Evolutionary conservation across 495 filamentous ascomycete genomes (phyloP).

Genomic region (Tuber magnatum): DNA sequence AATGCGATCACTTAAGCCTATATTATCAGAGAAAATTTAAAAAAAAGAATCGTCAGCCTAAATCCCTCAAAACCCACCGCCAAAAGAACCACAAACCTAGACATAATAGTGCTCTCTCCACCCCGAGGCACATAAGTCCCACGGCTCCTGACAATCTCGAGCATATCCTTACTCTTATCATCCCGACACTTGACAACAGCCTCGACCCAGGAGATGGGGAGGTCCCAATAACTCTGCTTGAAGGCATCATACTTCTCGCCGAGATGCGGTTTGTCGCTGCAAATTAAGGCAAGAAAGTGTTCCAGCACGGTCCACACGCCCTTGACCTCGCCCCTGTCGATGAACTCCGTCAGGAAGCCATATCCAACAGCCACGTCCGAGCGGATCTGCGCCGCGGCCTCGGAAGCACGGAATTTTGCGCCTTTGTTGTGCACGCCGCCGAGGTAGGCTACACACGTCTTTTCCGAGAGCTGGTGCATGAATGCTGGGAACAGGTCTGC

Average conservation of each 20-base stretch:
- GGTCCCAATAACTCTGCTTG: conserved; percentile 84
- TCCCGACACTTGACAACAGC: conserved; percentile 76
- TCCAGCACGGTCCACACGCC: conserved; percentile 86
- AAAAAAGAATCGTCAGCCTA: background rate
- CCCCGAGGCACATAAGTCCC: conserved; percentile 55
- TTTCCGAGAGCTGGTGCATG: conserved; percentile 83
- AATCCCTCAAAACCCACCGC: background rate
- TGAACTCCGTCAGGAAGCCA: conserved; percentile 39
- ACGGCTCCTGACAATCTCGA: conserved; percentile 75
- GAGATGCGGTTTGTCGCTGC: conserved; percentile 64
- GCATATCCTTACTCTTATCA: conserved; percentile 86
- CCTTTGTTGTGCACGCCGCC: conserved; percentile 76
- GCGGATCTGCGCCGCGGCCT: conserved; percentile 38
- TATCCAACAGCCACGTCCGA: conserved; percentile 37
- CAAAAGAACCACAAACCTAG: conserved; percentile 28
- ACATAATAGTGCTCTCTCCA: conserved; percentile 39
- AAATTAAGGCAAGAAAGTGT: conserved; percentile 66
- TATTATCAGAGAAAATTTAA: background rate
- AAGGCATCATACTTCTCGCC: conserved; percentile 73
- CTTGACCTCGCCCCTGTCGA: conserved; percentile 55
- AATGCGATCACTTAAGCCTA: background rate
- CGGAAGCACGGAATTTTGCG: conserved; percentile 64
- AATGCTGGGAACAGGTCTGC: conserved; percentile 60
- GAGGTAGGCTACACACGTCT: conserved; percentile 82
- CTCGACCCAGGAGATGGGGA: conserved; percentile 95